Evolutionary conservation across 106 monocot genomes (phyloP).

Genomic region (Dendrobium nobile): DNA sequence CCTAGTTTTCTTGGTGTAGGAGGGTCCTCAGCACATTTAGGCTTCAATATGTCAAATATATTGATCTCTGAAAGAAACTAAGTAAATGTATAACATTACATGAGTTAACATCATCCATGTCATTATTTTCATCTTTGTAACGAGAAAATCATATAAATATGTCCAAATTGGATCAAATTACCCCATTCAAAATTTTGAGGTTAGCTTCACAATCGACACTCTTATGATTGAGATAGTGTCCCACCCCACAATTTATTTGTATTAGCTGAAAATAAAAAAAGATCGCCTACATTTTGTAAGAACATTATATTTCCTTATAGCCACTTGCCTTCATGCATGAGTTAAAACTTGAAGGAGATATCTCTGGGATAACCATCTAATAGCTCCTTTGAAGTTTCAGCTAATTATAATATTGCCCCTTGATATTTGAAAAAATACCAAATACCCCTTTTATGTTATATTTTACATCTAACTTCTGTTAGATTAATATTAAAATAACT

Average conservation of each 20-base stretch:
- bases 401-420: too few species aligned
- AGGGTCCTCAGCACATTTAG: neutral
- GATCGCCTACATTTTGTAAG: neutral
- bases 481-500: too few species aligned
- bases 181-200: neutral
- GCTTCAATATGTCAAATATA: neutral
- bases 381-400: too few species aligned
- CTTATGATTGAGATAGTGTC: neutral
- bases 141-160: too few species aligned
- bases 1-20: neutral
- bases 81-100: neutral
- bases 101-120: neutral
- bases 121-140: too few species aligned
- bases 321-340: too few species aligned
- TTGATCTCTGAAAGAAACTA: slow-evolving; percentile 5
- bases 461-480: too few species aligned
- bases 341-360: too few species aligned
- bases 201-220: neutral
- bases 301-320: too few species aligned
- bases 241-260: neutral
- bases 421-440: too few species aligned
- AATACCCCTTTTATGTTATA: too few species aligned
- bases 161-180: neutral
- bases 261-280: neutral
- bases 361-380: too few species aligned